Base-by-base conservation (phyloP, 257 asterid species). In the Nicotiana noctiflora region DNA sequence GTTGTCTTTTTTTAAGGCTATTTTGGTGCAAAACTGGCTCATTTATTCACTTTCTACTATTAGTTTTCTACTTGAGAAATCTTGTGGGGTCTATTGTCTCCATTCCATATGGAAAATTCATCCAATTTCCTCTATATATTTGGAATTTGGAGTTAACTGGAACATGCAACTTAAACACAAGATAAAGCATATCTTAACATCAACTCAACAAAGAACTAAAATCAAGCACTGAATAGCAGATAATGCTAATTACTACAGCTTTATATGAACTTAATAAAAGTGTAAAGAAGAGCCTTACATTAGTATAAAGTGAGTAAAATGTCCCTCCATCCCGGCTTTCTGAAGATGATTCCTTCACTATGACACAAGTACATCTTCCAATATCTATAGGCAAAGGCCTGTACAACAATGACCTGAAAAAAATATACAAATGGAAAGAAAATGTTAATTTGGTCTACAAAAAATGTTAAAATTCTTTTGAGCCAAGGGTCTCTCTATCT, bases 381-480 rank as follows among this genome's bases (percentile, higher is more conserved):
- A 95, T 93, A 61, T 95, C 98, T 65, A 93, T 67, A 11, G 99
- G 96, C 90, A 95, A 86, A 66, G 99, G 97, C 89, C 98, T 87
- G 83, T 78, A 95, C 89, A 95, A 37, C 90, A 93, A 89, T 5
- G 96, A 85, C 89, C 97, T 94, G 91, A 79, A 44, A 29, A 66
- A 72, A 23, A 0, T 2, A 0, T 2, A 0, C 2, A 49, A 1
- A 40, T 0, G 49, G 12, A 40, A 40, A 40, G 8, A 40, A 40
- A 40, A 40, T 8, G 12, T 40, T 40, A 40, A 37, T 7, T 37
- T 37, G 8, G 40, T 34, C 6, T 32, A 34, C 8, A 34, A 34
- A 34, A 34, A 32, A 32, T 32, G 37, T 32, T 32, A 31, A 31
- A 2, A 4, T 32, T 32, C 0, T 32, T 32, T 32, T 32, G 6